Percentiles rank a stretch among this genome's conserved stretches.
phyloP scores from a whole-genome alignment of 306 rosid species.

The Cucumis melo region DNA sequence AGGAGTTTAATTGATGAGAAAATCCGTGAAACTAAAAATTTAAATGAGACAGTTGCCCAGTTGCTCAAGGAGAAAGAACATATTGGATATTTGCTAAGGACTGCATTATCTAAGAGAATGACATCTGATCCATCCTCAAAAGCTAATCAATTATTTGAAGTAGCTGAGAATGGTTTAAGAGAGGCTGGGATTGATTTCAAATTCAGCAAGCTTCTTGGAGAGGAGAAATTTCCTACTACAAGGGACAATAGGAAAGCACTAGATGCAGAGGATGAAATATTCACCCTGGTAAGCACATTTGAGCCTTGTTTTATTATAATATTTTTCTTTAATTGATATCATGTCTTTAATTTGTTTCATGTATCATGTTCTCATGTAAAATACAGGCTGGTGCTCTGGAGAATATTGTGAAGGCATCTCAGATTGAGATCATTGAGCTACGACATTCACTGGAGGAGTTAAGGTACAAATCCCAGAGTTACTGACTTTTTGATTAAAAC shows the following conservation, averaged over 20 bases:
- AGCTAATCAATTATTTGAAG: slow-evolving; percentile 54
- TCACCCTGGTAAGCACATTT: slow-evolving; percentile 43
- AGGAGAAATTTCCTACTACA: slow-evolving; percentile 23
- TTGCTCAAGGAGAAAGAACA: slow-evolving; percentile 78
- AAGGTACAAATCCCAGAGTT: slow-evolving; percentile 30
- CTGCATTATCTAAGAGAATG: slow-evolving; percentile 65
- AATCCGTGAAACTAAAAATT: slow-evolving; percentile 37
- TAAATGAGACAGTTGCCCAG: slow-evolving; percentile 55
- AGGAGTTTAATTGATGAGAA: slow-evolving; percentile 56
- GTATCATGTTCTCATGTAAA: neutral
- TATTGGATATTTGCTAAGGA: slow-evolving; percentile 80
- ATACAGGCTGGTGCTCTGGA: slow-evolving; percentile 90
- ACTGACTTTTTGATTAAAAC: neutral
- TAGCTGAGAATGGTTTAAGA: slow-evolving; percentile 80
- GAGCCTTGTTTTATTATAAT: neutral
- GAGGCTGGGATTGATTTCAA: slow-evolving; percentile 85
- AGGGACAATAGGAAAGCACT: slow-evolving; percentile 22
- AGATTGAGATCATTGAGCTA: slow-evolving; percentile 84
- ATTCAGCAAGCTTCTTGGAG: slow-evolving; percentile 63
- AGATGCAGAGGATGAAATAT: slow-evolving; percentile 61
- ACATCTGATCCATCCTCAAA: slow-evolving; percentile 37
- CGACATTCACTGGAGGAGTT: slow-evolving; percentile 60
- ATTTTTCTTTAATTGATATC: neutral
- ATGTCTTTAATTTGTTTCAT: neutral
- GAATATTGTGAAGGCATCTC: slow-evolving; percentile 84